Evolutionary conservation across 2,329 filamentous ascomycete species (phyloP).

Genomic region (Stachybotrys elegans): DNA sequence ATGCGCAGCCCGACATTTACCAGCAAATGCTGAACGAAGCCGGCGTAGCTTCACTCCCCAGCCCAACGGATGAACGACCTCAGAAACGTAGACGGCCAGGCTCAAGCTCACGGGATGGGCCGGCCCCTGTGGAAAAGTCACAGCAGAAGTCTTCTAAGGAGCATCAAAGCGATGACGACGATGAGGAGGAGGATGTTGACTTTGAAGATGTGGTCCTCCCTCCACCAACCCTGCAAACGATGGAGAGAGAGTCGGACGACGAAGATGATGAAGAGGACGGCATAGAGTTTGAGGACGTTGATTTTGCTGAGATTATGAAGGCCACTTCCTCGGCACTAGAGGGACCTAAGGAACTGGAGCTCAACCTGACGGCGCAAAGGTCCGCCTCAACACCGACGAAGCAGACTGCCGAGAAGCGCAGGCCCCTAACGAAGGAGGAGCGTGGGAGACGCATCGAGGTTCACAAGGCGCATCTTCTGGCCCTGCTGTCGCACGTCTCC

Average conservation of each 20-base stretch:
- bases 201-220: conserved; percentile 49
- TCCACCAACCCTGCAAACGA: conserved; percentile 43
- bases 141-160: neutral
- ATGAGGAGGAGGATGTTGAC: conserved; percentile 38
- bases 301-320: conserved; percentile 29
- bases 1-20: conserved; percentile 36
- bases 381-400: conserved; percentile 24
- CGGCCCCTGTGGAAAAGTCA: too few species aligned
- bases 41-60: conserved; percentile 26
- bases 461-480: conserved; percentile 85
- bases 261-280: conserved; percentile 36
- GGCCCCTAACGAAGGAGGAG: conserved; percentile 49
- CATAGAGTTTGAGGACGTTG: conserved; percentile 43
- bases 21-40: conserved; percentile 44
- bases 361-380: conserved; percentile 47
- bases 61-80: conserved; percentile 30
- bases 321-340: conserved; percentile 15
- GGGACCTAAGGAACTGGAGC: conserved; percentile 35
- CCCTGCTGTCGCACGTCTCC: conserved; percentile 72
- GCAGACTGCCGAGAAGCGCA: conserved; percentile 36
- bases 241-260: conserved; percentile 44
- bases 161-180: conserved; percentile 22
- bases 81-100: conserved; percentile 31
- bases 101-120: too few species aligned
- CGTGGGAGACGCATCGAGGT: conserved; percentile 59